Percentiles rank a stretch among this genome's conserved stretches.
These are phyloP conservation scores for Carex arenaria DNA, from an alignment of 202 grass and related monocot genomes.

Conservation along the genomic window DNA sequence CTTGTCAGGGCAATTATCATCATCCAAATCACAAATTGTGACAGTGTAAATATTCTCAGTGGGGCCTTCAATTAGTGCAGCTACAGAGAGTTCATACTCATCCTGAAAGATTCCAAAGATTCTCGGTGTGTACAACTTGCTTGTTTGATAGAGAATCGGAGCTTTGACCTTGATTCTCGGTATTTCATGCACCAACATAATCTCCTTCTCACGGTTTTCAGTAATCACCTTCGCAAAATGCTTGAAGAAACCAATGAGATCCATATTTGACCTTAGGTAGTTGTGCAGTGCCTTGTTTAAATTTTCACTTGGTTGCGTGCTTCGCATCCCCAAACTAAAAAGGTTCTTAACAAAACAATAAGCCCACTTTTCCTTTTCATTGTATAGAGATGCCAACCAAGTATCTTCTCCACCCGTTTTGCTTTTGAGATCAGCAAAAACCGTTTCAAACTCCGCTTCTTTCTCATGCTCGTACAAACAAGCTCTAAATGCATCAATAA, in stretches of 20 bases:
- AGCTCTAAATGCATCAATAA: conserved; percentile 1
- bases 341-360: conserved; percentile 4
- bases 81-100: conserved; percentile 9
- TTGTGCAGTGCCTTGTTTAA: background rate
- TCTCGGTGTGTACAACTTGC: background rate
- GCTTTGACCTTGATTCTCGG: background rate
- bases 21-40: background rate
- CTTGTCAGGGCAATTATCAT: background rate
- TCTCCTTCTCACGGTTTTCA: conserved; percentile 14
- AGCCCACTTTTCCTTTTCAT: background rate
- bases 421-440: background rate
- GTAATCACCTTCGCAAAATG: conserved; percentile 12
- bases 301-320: background rate
- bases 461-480: background rate
- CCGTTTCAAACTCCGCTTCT: background rate
- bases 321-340: conserved; percentile 4
- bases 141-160: background rate
- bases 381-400: conserved; percentile 1
- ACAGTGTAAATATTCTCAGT: background rate
- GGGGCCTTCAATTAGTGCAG: background rate
- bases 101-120: conserved; percentile 6
- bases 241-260: conserved; percentile 18
- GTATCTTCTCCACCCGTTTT: background rate
- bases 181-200: background rate
- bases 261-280: background rate